These are phyloP conservation scores for Xerocomellus amylosporus DNA, from an alignment of 768 basidiomycete species.

Conservation along the genomic window DNA sequence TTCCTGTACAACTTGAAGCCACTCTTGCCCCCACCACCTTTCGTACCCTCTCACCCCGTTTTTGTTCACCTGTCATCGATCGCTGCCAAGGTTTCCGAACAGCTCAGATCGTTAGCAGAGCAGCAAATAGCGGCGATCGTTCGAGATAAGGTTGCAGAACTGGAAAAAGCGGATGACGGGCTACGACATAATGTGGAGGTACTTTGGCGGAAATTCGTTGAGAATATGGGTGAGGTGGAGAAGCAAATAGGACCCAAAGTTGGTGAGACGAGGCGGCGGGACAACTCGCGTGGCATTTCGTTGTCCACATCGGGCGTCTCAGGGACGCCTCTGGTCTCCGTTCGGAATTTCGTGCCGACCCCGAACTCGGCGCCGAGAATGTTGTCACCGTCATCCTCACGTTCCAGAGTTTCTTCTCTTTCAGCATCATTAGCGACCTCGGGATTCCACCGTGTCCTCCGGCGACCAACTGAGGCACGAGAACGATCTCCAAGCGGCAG, in stretches of 20 bases:
- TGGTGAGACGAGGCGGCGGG: conserved; percentile 19
- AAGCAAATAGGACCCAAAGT: conserved; percentile 31
- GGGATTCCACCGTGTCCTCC: conserved; percentile 50
- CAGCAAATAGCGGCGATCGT: conserved; percentile 53
- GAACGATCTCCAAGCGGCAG: conserved; percentile 17
- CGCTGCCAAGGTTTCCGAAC: conserved; percentile 54
- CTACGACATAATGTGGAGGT: conserved; percentile 57
- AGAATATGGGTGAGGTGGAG: conserved; percentile 44
- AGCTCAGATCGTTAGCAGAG: conserved; percentile 55
- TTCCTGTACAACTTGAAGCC: conserved; percentile 56
- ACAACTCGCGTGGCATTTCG: conserved; percentile 21
- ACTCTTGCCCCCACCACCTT: conserved; percentile 73
- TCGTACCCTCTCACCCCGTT: conserved; percentile 69
- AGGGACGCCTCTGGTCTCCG: conserved; percentile 36
- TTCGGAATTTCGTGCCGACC: conserved; percentile 59
- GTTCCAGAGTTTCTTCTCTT: conserved; percentile 54
- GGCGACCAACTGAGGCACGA: conserved; percentile 15
- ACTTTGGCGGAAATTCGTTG: conserved; percentile 60
- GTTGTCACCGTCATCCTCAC: conserved; percentile 36
- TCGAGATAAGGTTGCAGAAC: conserved; percentile 50
- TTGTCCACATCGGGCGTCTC: conserved; percentile 20
- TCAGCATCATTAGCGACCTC: conserved; percentile 68
- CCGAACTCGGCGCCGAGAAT: conserved; percentile 36
- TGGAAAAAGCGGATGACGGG: conserved; percentile 53
- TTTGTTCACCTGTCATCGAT: conserved; percentile 62